These are phyloP conservation scores for Echinochloa phyllopogon DNA, from an alignment of 176 grass and related monocot species.

Conservation along the genomic window DNA sequence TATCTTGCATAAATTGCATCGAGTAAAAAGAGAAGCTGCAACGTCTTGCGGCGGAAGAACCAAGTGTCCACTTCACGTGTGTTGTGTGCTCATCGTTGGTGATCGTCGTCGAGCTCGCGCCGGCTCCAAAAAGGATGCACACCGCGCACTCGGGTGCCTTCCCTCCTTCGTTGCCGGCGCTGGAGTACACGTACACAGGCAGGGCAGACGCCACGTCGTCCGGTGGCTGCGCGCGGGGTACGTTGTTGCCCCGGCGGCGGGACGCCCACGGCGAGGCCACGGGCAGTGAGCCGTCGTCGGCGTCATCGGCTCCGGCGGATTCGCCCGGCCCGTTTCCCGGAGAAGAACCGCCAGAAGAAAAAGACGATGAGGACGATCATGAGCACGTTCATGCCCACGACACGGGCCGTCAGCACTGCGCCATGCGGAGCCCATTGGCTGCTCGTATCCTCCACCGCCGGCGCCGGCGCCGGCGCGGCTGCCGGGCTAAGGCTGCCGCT, in stretches of 20 bases:
- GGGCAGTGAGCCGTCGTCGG: conserved; percentile 25
- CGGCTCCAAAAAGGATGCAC: conserved; percentile 39
- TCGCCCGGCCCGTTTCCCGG: conserved; percentile 27
- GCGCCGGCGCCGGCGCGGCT: conserved; percentile 38
- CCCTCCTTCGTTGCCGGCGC: not conserved
- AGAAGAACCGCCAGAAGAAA: conserved; percentile 73
- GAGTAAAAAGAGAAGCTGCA: no score
- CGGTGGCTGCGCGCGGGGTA: no score
- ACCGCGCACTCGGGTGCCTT: conserved; percentile 60
- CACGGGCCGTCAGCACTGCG: conserved; percentile 29
- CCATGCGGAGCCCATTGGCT: conserved; percentile 45
- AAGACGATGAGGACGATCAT: conserved; percentile 59
- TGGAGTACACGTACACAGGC: conserved; percentile 50
- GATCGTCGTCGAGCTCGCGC: no score
- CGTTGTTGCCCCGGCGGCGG: not conserved
- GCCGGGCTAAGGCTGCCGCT: conserved; percentile 2
- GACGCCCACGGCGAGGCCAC: conserved; percentile 33
- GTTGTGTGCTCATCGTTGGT: no score
- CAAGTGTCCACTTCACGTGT: no score
- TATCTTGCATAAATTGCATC: no score
- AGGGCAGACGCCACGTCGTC: conserved; percentile 35
- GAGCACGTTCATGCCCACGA: conserved; percentile 60
- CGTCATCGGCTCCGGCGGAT: not conserved
- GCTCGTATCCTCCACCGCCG: conserved; percentile 12
- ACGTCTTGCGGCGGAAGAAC: no score